Evolutionary conservation across 2,329 filamentous ascomycete genomes (phyloP).

Genomic region (Harringtonia aguacate): DNA sequence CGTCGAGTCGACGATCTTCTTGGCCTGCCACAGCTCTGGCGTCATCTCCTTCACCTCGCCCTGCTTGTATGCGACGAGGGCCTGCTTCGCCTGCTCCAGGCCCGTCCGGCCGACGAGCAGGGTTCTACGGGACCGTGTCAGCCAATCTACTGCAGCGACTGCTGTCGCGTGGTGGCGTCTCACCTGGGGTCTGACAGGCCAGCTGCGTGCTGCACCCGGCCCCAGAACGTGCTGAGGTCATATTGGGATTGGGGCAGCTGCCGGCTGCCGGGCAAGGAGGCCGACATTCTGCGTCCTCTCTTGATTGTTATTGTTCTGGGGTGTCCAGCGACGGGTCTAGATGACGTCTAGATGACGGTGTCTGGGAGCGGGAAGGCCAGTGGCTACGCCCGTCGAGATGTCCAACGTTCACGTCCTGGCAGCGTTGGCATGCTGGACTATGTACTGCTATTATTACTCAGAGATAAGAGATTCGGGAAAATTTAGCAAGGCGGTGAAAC

Average conservation of each 20-base stretch:
- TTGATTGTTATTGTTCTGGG: too few species aligned
- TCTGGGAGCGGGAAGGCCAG: too few species aligned
- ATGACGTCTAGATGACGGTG: too few species aligned
- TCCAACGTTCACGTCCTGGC: too few species aligned
- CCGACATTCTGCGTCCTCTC: too few species aligned
- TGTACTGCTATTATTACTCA: too few species aligned
- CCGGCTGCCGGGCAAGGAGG: slow-evolving; percentile 56
- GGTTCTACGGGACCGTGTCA: slow-evolving; percentile 55
- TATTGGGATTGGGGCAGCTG: slow-evolving; percentile 87
- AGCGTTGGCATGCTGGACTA: too few species aligned
- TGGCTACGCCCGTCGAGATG: too few species aligned
- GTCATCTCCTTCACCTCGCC: slow-evolving; percentile 74
- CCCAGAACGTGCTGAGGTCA: slow-evolving; percentile 90
- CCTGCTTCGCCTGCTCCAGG: slow-evolving; percentile 74
- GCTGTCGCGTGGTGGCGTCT: slow-evolving; percentile 23
- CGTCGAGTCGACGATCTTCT: slow-evolving; percentile 95
- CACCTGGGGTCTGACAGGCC: slow-evolving; percentile 93
- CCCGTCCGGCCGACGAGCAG: slow-evolving; percentile 68
- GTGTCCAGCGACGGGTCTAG: too few species aligned
- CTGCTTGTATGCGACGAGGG: slow-evolving; percentile 78
- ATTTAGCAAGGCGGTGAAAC: too few species aligned
- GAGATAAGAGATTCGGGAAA: too few species aligned
- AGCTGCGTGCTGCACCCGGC: slow-evolving; percentile 79
- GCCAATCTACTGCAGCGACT: too few species aligned
- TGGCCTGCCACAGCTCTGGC: slow-evolving; percentile 84